Percentiles rank a stretch among this genome's conserved stretches.
Evolutionary conservation across 371 early-diverging fungal genomes (phyloP).

Genomic region (Furculomyces boomerangus): DNA sequence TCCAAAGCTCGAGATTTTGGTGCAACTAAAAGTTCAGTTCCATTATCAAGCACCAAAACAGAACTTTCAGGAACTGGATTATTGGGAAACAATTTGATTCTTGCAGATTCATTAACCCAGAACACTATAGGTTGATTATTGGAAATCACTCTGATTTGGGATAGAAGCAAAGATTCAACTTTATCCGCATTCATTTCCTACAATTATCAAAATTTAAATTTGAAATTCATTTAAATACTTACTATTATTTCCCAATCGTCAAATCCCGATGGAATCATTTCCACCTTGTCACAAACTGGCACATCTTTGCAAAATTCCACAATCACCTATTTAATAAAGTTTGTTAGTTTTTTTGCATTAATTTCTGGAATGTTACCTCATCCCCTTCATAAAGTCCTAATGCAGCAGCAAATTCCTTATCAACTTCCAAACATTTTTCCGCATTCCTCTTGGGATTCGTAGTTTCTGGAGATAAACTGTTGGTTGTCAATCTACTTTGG

Average conservation of each 20-base stretch:
- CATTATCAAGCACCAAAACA: slow-evolving; percentile 16
- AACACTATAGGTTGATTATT: slow-evolving; percentile 20
- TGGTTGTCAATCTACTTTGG: background rate
- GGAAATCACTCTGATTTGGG: slow-evolving; percentile 18
- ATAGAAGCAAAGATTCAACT: slow-evolving; percentile 15
- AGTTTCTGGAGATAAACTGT: slow-evolving; percentile 4
- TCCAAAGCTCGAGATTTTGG: slow-evolving; percentile 10
- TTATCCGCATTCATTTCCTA: slow-evolving; percentile 22
- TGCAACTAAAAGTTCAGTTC: slow-evolving; percentile 21
- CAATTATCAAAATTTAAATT: background rate
- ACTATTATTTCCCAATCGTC: slow-evolving; percentile 27
- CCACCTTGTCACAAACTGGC: slow-evolving; percentile 11
- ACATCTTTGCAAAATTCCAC: slow-evolving; percentile 10
- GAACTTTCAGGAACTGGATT: background rate
- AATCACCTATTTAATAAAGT: background rate
- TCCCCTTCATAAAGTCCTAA: slow-evolving; percentile 14
- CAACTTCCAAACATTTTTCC: slow-evolving; percentile 15
- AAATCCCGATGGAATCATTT: slow-evolving; percentile 12
- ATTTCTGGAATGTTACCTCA: background rate
- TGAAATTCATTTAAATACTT: background rate
- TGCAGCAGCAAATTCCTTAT: slow-evolving; percentile 8
- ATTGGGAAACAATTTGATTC: slow-evolving; percentile 8
- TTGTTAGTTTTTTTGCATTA: background rate
- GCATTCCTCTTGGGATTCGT: too few relatives aligned
- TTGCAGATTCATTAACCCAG: slow-evolving; percentile 21